A percentile compares a stretch with the other conserved stretches of the same genome.
phyloP scores from a whole-genome alignment of 2,329 filamentous ascomycete species.

The Phialocephala sp. region DNA sequence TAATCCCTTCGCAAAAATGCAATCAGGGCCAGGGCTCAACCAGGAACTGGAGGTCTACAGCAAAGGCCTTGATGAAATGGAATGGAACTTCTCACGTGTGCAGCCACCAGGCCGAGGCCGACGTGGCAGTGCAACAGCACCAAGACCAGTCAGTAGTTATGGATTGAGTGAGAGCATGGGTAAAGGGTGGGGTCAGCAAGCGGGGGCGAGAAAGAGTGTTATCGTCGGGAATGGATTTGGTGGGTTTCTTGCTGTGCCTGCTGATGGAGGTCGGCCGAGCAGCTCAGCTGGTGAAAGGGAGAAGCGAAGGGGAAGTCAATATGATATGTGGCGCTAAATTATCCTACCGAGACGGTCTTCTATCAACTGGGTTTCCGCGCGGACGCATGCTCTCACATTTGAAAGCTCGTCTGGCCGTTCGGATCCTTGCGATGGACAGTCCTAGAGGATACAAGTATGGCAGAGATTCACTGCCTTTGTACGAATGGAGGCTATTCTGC shows the following conservation, averaged over 20 bases:
- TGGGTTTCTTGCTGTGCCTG: slow-evolving; percentile 68
- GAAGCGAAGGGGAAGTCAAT: slow-evolving; percentile 33
- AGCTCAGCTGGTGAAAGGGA: slow-evolving; percentile 38
- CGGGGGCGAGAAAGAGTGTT: slow-evolving; percentile 63
- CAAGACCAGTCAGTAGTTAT: slow-evolving; percentile 51
- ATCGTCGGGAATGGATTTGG: slow-evolving; percentile 72
- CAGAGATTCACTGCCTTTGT: background rate
- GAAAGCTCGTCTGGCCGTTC: background rate
- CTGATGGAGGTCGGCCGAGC: slow-evolving; percentile 46
- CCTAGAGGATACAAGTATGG: background rate
- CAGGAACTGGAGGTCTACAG: slow-evolving; percentile 67
- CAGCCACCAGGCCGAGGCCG: slow-evolving; percentile 51
- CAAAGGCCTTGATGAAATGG: slow-evolving; percentile 69
- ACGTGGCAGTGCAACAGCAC: slow-evolving; percentile 44
- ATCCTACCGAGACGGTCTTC: background rate
- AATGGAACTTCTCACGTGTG: slow-evolving; percentile 71
- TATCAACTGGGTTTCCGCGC: background rate
- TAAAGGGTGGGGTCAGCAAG: slow-evolving; percentile 46
- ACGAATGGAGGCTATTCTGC: background rate
- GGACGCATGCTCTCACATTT: background rate
- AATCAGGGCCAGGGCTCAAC: slow-evolving; percentile 48
- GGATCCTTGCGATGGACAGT: background rate
- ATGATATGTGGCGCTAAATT: slow-evolving; percentile 39
- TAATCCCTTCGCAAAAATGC: slow-evolving; percentile 28
- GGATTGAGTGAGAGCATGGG: slow-evolving; percentile 51